Base-by-base conservation (phyloP, 1,139 yeast species). In the Yamadazyma dendronema region DNA sequence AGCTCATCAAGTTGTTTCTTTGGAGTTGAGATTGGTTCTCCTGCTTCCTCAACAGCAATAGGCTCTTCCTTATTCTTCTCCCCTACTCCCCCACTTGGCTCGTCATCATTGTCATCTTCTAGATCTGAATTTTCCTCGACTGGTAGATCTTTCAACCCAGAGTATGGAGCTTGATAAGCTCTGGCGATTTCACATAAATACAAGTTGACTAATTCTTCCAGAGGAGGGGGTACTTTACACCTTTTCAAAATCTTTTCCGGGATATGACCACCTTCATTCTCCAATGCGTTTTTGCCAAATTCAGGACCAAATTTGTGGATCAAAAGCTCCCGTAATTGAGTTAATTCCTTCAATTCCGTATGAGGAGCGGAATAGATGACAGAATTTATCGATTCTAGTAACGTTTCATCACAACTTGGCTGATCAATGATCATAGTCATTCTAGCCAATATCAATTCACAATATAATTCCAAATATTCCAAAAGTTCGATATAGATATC, bases 401-500 rank as follows among this genome's bases (percentile, higher is more conserved):
- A 62, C 13, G 84, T 83, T 1, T 78, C 72, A 38, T 83, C 89
- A 45, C 84, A 78, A 45, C 64, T 54, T 4, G 61, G 39, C 25
- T 65, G 54, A 36, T 71, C 77, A 32, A 75, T 67, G 27, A 84
- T 53, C 32, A 85, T 64, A 10, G 79, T 71, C 17, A 84, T 76
- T 38, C 97, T 67, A 0, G 96, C 96, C 38, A 86, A 72, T 13
- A 88, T 60, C 16, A 90, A 65, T 58, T 90, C 96, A 54, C 96
- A 84, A 57, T 88, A 87, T 17, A 90, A 67, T 59, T 88, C 96
- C 35, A 89, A 62, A 33, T 77, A 76, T 59, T 90, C 97, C 40
- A 88, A 68, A 16, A 90, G 64, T 58, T 90, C 97, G 16, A 86
- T 77, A 52, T 84, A 80, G 33, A 87, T 79, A 54, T 90, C 97